Conservation (phyloP, 306 rosid genomes). For the Casuarina cunninghamiana region DNA sequence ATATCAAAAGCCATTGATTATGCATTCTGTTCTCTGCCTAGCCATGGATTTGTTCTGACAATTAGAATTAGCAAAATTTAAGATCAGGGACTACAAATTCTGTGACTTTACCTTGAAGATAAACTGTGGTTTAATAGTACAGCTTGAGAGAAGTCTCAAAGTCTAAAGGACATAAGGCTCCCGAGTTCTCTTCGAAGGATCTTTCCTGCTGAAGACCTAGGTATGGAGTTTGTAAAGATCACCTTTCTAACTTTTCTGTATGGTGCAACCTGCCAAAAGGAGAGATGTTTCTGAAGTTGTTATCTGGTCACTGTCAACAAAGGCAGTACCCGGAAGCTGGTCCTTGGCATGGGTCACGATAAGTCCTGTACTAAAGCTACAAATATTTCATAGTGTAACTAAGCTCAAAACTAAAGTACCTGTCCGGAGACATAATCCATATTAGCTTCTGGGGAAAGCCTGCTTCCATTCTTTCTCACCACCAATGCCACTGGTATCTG, state of each 20-base stretch:
- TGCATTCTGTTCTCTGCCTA: neutral
- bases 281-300: neutral
- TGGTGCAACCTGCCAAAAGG: slow-evolving; percentile 67
- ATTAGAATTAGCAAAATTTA: neutral
- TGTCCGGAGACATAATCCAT: slow-evolving; percentile 63
- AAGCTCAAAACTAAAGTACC: slow-evolving; percentile 28
- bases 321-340: neutral
- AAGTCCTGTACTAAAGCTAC: neutral
- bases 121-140: neutral
- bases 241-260: slow-evolving; percentile 78
- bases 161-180: slow-evolving; percentile 46
- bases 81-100: neutral
- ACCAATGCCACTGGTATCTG: slow-evolving; percentile 85
- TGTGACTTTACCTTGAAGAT: neutral
- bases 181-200: slow-evolving; percentile 63
- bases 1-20: too few species aligned
- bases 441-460: slow-evolving; percentile 43
- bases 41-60: neutral
- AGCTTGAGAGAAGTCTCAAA: slow-evolving; percentile 27
- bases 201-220: slow-evolving; percentile 84
- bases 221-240: slow-evolving; percentile 59
- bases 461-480: slow-evolving; percentile 61
- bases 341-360: neutral
- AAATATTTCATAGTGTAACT: neutral
- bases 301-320: neutral